These are phyloP conservation scores for Penicillium alfredii DNA, from an alignment of 495 filamentous ascomycete genomes.

Conservation along the genomic window DNA sequence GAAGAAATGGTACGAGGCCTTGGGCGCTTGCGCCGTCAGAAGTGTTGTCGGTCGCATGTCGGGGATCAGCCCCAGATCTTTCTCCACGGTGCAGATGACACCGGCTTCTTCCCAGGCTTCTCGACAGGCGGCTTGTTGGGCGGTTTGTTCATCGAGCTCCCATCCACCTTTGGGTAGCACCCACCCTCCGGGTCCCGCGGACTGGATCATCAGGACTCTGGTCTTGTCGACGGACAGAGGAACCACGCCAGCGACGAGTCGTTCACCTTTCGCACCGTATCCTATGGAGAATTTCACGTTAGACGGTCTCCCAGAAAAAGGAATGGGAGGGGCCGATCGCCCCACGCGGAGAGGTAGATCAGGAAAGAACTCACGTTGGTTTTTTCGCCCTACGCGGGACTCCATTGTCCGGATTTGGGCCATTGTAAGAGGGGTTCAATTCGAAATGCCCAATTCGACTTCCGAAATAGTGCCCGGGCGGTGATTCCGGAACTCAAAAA, in stretches of 20 bases:
- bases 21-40: slow-evolving; percentile 59
- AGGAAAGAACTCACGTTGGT: slow-evolving; percentile 66
- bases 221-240: slow-evolving; percentile 69
- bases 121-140: slow-evolving; percentile 61
- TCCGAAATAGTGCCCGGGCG: not conserved
- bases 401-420: slow-evolving; percentile 65
- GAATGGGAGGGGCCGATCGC: slow-evolving; percentile 3
- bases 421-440: slow-evolving; percentile 44
- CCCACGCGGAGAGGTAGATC: slow-evolving; percentile 13
- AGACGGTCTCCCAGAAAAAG: too few species aligned
- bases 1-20: slow-evolving; percentile 80
- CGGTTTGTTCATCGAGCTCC: slow-evolving; percentile 81
- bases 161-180: slow-evolving; percentile 97
- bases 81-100: slow-evolving; percentile 71
- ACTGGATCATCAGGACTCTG: slow-evolving; percentile 88
- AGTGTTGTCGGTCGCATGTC: slow-evolving; percentile 61
- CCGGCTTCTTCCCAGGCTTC: slow-evolving; percentile 99
- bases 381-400: slow-evolving; percentile 67
- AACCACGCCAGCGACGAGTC: slow-evolving; percentile 91
- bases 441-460: too few species aligned
- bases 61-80: slow-evolving; percentile 77
- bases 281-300: too few species aligned
- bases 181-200: slow-evolving; percentile 82
- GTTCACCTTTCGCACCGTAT: slow-evolving; percentile 86
- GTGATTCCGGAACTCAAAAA: slow-evolving; percentile 1